Percentiles rank a stretch among this genome's conserved stretches.
phyloP scores from a whole-genome alignment of 306 rosid species.

The Medicago arabica region DNA sequence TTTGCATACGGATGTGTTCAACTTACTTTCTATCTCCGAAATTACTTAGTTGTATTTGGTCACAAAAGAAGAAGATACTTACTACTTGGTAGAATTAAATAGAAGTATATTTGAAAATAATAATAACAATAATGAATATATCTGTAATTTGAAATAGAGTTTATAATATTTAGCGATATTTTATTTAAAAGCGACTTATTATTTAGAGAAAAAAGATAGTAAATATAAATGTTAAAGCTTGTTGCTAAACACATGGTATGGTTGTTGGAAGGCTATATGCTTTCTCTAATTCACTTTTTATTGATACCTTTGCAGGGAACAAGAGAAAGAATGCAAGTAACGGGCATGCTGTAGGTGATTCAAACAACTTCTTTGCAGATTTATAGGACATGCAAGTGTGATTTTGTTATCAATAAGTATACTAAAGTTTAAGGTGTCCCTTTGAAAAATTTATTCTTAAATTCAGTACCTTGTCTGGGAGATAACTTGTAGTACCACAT shows the following conservation, averaged over 20 bases:
- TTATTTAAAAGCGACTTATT: neutral
- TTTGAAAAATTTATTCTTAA: neutral
- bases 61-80: too few species aligned
- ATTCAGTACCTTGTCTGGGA: constrained; percentile 4
- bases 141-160: neutral
- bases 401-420: constrained; percentile 7
- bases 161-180: neutral
- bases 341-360: constrained; percentile 27
- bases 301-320: constrained; percentile 52
- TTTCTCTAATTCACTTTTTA: constrained; percentile 22
- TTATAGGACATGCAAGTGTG: constrained; percentile 43
- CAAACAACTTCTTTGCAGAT: constrained; percentile 66
- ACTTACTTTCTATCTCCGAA: too few species aligned
- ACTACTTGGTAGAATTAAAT: too few species aligned
- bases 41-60: too few species aligned
- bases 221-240: constrained; percentile 4
- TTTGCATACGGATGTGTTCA: too few species aligned
- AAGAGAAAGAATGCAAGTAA: constrained; percentile 54
- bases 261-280: constrained; percentile 18
- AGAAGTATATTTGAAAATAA: too few species aligned
- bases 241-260: neutral
- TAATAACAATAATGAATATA: neutral
- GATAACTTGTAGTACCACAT: neutral
- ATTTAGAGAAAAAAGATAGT: neutral
- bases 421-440: neutral